These are phyloP conservation scores for Spiraea crenata DNA, from an alignment of 331 rosid species.

Conservation along the genomic window DNA sequence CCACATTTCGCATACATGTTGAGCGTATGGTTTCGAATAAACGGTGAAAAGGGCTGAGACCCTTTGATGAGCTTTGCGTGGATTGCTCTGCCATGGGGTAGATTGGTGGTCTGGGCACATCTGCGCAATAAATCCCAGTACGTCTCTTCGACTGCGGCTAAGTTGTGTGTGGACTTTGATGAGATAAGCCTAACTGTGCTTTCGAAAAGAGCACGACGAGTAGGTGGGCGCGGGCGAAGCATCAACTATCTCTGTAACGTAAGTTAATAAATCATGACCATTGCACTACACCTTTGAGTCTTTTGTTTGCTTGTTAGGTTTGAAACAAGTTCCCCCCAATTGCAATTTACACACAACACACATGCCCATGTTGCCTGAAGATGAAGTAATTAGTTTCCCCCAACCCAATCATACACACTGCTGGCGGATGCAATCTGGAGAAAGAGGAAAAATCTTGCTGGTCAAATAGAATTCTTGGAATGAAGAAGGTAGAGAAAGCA, in stretches of 20 bases:
- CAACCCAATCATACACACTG: too few relatives aligned
- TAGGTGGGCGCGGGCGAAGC: neutral
- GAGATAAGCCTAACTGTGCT: slow-evolving; percentile 12
- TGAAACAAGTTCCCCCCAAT: too few relatives aligned
- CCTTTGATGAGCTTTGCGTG: slow-evolving; percentile 57
- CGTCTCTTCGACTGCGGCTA: slow-evolving; percentile 30
- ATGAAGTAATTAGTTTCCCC: neutral
- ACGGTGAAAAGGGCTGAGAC: slow-evolving; percentile 44
- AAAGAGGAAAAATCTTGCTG: too few relatives aligned
- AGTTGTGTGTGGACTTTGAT: slow-evolving; percentile 6
- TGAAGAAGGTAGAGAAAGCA: neutral
- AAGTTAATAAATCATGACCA: neutral
- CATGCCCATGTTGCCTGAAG: neutral
- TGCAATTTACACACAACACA: neutral
- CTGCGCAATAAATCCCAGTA: slow-evolving; percentile 39
- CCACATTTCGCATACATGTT: slow-evolving; percentile 53
- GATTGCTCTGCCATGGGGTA: slow-evolving; percentile 48
- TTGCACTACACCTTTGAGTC: too few relatives aligned
- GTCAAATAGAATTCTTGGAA: neutral
- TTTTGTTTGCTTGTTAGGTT: too few relatives aligned
- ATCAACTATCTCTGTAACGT: neutral
- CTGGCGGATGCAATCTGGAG: neutral
- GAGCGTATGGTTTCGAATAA: slow-evolving; percentile 58
- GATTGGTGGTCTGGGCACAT: slow-evolving; percentile 36
- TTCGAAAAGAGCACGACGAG: neutral